phyloP scores from a whole-genome alignment of 139 green algal genomes.

The Chlorella sorokiniana region DNA sequence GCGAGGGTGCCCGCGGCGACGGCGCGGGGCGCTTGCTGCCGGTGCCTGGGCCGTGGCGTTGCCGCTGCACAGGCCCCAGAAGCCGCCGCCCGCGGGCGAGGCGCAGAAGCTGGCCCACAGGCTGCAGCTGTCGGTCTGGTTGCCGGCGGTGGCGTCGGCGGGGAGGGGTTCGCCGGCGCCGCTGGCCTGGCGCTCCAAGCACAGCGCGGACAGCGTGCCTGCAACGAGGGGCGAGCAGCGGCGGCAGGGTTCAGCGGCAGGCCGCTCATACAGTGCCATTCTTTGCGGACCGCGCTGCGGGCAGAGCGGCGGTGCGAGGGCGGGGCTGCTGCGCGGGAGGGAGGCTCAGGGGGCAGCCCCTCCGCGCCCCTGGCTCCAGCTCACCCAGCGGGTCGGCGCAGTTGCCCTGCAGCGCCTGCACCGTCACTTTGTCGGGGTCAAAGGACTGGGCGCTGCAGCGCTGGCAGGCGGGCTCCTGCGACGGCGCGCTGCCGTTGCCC shows the following conservation, averaged over 20 bases:
- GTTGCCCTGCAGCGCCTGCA: constrained; percentile 19
- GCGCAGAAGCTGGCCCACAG: not conserved
- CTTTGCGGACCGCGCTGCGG: too few species aligned
- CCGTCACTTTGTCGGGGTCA: not conserved
- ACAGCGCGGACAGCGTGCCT: constrained; percentile 21
- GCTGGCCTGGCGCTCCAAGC: not conserved
- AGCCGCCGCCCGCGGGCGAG: not conserved
- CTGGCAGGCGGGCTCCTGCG: not conserved
- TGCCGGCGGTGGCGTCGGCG: not conserved
- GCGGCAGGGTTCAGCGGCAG: not conserved
- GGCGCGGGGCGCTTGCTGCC: not conserved
- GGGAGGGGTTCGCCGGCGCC: too few species aligned
- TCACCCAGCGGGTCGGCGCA: constrained; percentile 25
- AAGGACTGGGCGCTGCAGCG: not conserved
- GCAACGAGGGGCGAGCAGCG: not conserved
- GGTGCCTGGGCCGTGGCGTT: not conserved
- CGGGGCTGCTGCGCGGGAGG: not conserved
- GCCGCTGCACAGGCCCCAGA: not conserved
- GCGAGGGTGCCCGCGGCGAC: not conserved
- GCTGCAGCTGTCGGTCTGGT: not conserved
- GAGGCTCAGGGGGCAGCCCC: not conserved
- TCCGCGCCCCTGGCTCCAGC: too few species aligned
- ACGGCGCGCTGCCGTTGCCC: not conserved
- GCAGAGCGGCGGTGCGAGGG: too few species aligned
- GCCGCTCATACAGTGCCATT: too few species aligned